Conservation (phyloP, 2,329 filamentous ascomycete species). For the Botrytis tulipae region DNA sequence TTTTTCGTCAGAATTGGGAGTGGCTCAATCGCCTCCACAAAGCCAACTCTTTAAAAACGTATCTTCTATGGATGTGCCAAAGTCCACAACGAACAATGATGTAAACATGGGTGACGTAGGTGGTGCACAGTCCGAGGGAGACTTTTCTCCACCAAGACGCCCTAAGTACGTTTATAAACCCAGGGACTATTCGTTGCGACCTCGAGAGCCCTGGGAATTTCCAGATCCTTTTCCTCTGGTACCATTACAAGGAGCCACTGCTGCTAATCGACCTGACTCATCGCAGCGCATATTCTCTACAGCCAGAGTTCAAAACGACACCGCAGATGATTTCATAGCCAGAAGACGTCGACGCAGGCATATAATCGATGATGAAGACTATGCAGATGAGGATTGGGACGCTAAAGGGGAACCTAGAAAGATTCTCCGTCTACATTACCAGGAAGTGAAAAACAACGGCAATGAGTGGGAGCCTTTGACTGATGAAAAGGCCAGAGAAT, state of each 20-base stretch:
- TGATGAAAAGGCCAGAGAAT: not conserved
- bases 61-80: not conserved
- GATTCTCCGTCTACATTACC: not conserved
- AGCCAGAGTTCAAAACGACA: not conserved
- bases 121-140: not conserved
- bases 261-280: not conserved
- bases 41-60: not conserved
- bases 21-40: not conserved
- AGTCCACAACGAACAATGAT: not conserved
- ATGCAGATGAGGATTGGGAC: not conserved
- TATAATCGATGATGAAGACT: not conserved
- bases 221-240: not conserved
- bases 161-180: not conserved
- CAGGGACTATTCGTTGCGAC: not conserved
- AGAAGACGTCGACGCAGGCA: conserved; percentile 1
- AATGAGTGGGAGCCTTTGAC: not conserved
- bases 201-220: not conserved
- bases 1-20: not conserved
- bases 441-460: not conserved
- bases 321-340: not conserved
- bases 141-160: not conserved
- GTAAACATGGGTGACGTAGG: not conserved
- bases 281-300: not conserved
- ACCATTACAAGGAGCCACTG: not conserved
- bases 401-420: not conserved